Evolutionary conservation across 345 rosid species (phyloP).

Genomic region (Euphorbia pulcherrima): DNA sequence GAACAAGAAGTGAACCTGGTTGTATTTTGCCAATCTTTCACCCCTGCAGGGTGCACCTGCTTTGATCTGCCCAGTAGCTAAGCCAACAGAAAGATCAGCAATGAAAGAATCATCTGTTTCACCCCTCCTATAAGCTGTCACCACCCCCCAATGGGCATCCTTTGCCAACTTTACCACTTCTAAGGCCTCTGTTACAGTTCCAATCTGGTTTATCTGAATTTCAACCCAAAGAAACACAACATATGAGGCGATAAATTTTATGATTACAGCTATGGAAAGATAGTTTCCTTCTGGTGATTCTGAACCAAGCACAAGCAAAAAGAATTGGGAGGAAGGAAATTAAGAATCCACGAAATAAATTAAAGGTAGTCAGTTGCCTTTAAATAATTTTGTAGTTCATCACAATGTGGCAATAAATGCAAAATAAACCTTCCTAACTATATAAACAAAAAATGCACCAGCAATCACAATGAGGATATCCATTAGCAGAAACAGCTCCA

Average conservation of each 20-base stretch:
- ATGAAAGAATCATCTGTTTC: conserved; percentile 91
- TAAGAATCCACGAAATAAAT: background rate
- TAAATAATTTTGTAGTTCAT: background rate
- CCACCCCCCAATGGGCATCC: conserved; percentile 90
- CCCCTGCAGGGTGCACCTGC: conserved; percentile 99
- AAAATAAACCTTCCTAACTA: background rate
- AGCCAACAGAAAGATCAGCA: conserved; percentile 86
- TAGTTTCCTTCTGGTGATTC: background rate
- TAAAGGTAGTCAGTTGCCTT: background rate
- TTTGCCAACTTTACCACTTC: conserved; percentile 92
- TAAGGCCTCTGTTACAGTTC: conserved; percentile 91
- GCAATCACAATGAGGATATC: background rate
- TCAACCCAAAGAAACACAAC: background rate
- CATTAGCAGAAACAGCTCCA: background rate
- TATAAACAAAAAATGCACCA: background rate
- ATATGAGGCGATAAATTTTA: background rate
- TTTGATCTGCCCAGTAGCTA: conserved; percentile 77
- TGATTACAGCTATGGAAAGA: background rate
- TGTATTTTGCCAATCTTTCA: conserved; percentile 87
- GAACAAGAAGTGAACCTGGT: conserved; percentile 58
- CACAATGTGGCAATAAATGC: background rate
- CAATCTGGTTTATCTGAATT: conserved; percentile 84
- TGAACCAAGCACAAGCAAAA: background rate
- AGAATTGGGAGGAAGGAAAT: background rate
- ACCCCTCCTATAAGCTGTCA: conserved; percentile 84